Evolutionary conservation across 2,329 filamentous ascomycete species (phyloP), one percentile per base, ranked within the genome.

Genomic region (Byssoonygena ceratinophila): DNA sequence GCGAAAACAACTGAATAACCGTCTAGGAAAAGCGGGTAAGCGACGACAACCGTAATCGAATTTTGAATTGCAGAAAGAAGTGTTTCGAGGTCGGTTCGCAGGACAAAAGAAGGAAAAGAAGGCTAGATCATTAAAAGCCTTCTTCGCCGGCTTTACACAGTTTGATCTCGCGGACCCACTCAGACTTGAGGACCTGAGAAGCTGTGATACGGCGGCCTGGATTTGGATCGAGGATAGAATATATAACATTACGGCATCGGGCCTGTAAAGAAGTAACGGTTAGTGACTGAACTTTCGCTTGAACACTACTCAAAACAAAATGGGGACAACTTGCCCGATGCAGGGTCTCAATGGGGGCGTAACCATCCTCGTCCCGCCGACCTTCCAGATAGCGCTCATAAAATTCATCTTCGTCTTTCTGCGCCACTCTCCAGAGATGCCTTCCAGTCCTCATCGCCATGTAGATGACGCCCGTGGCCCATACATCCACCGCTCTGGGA

Each of bases 361-460:
- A 98, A 47, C 92, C 92, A 72, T 91, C 88, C 67, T 97, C 92
- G 60, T 95, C 89, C 65, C 88, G 85, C 50, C 92, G 82, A 27
- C 92, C 92, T 65, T 94, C 86, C 4, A 98, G 79, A 65, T 98
- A 98, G 39, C 89, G 84, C 58, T 87, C 86, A 66, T 95, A 98
- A 62, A 97, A 98, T 64, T 97, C 92, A 63, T 98, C 92, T 59
- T 97, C 91, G 52, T 94, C 90, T 70, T 89, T 94, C 70, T 91
- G 91, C 5, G 92, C 92, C n/a, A 96, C 82, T 51, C 90, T 85
- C 92, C 92, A 98, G 7, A 98, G 76, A 69, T 98, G 92, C 50
- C 92, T 80, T 4, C 92, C 92, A 1, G 91, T 97, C 54, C 92
- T 80, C 92, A 98, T 98, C 12, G 92, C 92, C 92, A 98, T 98